Evolutionary conservation across 176 grass and related monocot genomes (phyloP).

Genomic region (Chrysopogon serrulatus): DNA sequence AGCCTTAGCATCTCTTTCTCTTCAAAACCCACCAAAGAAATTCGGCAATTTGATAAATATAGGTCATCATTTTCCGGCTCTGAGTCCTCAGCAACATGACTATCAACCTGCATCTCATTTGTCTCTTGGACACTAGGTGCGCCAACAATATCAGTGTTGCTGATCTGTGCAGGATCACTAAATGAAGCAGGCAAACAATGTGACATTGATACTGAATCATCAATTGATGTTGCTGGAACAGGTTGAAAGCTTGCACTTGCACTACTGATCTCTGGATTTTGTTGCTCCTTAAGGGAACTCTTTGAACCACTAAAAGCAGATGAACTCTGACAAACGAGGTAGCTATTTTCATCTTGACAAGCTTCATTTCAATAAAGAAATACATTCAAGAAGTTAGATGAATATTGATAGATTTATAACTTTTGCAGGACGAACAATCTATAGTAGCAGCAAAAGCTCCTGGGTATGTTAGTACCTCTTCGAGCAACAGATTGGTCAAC

Average conservation of each 20-base stretch:
- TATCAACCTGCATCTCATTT: slow-evolving; percentile 44
- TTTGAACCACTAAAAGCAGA: slow-evolving; percentile 40
- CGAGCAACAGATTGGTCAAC: slow-evolving; percentile 68
- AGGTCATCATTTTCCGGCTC: slow-evolving; percentile 73
- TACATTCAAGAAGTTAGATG: slow-evolving; percentile 22
- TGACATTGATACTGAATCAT: slow-evolving; percentile 54
- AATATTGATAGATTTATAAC: slow-evolving; percentile 9
- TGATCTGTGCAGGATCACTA: slow-evolving; percentile 40
- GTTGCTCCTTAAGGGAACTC: slow-evolving; percentile 58
- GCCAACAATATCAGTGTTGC: slow-evolving; percentile 36
- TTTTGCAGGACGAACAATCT: slow-evolving; percentile 19
- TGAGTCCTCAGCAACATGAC: slow-evolving; percentile 65
- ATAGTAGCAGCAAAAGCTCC: not conserved
- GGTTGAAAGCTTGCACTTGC: slow-evolving; percentile 45
- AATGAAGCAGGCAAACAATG: slow-evolving; percentile 48
- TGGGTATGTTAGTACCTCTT: slow-evolving; percentile 60
- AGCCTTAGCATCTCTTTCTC: slow-evolving; percentile 63
- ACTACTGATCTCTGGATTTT: slow-evolving; percentile 45
- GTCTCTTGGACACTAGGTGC: slow-evolving; percentile 28
- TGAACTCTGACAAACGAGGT: slow-evolving; percentile 44
- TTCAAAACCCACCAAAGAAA: slow-evolving; percentile 90
- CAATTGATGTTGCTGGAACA: slow-evolving; percentile 40
- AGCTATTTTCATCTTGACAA: slow-evolving; percentile 74
- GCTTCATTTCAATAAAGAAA: slow-evolving; percentile 53
- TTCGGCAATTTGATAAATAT: slow-evolving; percentile 86